These are phyloP conservation scores for Saccharomycopsis sp. DNA, from an alignment of 805 yeast genomes.

Conservation along the genomic window DNA sequence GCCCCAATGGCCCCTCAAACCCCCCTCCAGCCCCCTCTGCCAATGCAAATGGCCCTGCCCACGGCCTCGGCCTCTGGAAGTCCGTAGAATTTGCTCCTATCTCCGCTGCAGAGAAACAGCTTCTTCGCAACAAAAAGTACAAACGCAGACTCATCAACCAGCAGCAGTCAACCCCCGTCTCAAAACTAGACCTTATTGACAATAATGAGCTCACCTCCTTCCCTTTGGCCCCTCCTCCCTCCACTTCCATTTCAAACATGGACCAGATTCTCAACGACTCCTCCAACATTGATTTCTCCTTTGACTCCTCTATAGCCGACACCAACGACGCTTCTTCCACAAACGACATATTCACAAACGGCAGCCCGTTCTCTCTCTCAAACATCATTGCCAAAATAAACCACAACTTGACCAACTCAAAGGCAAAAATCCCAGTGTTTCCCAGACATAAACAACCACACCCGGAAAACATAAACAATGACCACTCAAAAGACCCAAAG, in stretches of 20 bases:
- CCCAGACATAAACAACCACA: too few species aligned
- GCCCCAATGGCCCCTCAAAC: too few species aligned
- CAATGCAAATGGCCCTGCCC: not conserved
- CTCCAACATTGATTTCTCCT: conserved; percentile 16
- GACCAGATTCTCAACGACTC: conserved; percentile 19
- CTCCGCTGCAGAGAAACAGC: conserved; percentile 6
- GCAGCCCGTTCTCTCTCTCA: not conserved
- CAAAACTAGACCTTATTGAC: conserved; percentile 36
- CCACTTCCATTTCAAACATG: conserved; percentile 19
- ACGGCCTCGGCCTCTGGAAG: not conserved
- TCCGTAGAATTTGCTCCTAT: conserved; percentile 13
- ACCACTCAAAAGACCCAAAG: conserved; percentile 18
- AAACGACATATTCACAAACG: not conserved
- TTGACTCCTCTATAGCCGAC: conserved; percentile 2
- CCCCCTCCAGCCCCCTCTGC: not conserved
- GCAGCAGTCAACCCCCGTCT: conserved; percentile 19
- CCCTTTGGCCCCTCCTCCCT: conserved; percentile 31
- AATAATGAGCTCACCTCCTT: conserved; percentile 32
- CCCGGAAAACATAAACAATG: not conserved
- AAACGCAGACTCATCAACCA: not conserved
- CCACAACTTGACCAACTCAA: not conserved
- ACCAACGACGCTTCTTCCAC: not conserved
- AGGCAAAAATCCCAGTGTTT: too few species aligned
- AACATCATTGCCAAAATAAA: not conserved
- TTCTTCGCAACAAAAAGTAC: conserved; percentile 8